A percentile compares a stretch with the other conserved stretches of the same genome.
Conservation (phyloP, 768 basidiomycete species). For the Tremella fuciformis region DNA sequence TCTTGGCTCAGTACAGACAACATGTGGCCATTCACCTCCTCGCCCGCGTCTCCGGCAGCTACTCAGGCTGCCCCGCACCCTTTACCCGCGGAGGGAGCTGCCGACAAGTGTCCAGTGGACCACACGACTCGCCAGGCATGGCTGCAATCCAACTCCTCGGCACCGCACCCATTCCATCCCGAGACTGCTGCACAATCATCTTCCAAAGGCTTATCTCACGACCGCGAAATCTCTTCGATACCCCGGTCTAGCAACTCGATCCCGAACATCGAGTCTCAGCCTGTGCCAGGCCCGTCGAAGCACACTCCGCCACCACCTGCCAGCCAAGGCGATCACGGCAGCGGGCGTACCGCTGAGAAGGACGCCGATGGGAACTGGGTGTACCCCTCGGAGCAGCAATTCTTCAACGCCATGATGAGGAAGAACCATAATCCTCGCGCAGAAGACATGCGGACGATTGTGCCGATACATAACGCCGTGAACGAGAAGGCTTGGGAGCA, state of each 20-base stretch:
- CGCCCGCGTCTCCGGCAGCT: background rate
- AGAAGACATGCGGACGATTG: constrained; percentile 89
- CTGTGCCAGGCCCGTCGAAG: constrained; percentile 15
- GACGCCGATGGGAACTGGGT: constrained; percentile 70
- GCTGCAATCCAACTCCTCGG: constrained; percentile 41
- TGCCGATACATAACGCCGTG: constrained; percentile 98
- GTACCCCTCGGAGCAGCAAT: constrained; percentile 97
- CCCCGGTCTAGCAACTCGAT: constrained; percentile 57
- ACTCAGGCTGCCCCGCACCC: background rate
- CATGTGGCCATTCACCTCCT: background rate
- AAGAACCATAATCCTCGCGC: constrained; percentile 84
- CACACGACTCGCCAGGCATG: constrained; percentile 58
- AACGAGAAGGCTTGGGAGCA: constrained; percentile 90
- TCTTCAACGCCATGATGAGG: constrained; percentile 93
- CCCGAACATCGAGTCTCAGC: constrained; percentile 13
- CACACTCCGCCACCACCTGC: constrained; percentile 11
- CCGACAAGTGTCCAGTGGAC: constrained; percentile 65
- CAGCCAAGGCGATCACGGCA: background rate
- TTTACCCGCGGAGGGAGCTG: constrained; percentile 3
- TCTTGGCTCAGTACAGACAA: no score
- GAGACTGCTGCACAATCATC: constrained; percentile 17
- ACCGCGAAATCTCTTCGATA: constrained; percentile 83
- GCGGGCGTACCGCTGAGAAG: constrained; percentile 25
- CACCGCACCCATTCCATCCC: constrained; percentile 27
- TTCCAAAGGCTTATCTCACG: constrained; percentile 58